These are phyloP conservation scores for Rhipidocladum racemiflorum DNA, from an alignment of 176 grass and related monocot genomes.

Conservation along the genomic window DNA sequence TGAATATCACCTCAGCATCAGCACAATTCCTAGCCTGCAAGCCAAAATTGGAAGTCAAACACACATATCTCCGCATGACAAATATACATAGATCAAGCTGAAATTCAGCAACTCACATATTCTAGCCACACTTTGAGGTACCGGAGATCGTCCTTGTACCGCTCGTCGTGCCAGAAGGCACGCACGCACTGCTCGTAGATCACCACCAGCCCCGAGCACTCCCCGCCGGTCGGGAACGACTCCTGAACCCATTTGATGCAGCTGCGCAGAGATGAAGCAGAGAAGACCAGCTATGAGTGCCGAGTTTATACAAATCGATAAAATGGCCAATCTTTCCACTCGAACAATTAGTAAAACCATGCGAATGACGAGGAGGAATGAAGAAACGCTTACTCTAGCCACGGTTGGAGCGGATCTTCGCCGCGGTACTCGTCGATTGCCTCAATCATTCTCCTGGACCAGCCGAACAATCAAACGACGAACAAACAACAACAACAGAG, in stretches of 20 bases:
- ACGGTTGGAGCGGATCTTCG: slow-evolving; percentile 84
- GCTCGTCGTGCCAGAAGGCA: slow-evolving; percentile 73
- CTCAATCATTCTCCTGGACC: slow-evolving; percentile 74
- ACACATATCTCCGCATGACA: neutral
- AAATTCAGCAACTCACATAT: slow-evolving; percentile 59
- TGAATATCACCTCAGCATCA: slow-evolving; percentile 80
- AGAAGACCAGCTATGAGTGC: slow-evolving; percentile 5
- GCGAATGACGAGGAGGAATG: neutral
- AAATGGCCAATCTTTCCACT: neutral
- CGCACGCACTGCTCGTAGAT: slow-evolving; percentile 97
- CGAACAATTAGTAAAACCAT: neutral
- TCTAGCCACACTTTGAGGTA: slow-evolving; percentile 99
- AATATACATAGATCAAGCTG: neutral
- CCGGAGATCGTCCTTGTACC: slow-evolving; percentile 83
- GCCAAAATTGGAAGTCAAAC: slow-evolving; percentile 7
- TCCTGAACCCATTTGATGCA: slow-evolving; percentile 99
- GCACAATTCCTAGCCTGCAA: slow-evolving; percentile 70
- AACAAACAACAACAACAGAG: neutral
- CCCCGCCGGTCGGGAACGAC: slow-evolving; percentile 79
- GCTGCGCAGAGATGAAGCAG: slow-evolving; percentile 37
- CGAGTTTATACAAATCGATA: neutral
- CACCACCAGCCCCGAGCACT: slow-evolving; percentile 80
- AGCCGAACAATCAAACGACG: neutral
- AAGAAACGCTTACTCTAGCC: slow-evolving; percentile 70
- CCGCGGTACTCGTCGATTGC: slow-evolving; percentile 75